Evolutionary conservation across 2,329 filamentous ascomycete genomes (phyloP).

Genomic region (Calonectria crousiana): DNA sequence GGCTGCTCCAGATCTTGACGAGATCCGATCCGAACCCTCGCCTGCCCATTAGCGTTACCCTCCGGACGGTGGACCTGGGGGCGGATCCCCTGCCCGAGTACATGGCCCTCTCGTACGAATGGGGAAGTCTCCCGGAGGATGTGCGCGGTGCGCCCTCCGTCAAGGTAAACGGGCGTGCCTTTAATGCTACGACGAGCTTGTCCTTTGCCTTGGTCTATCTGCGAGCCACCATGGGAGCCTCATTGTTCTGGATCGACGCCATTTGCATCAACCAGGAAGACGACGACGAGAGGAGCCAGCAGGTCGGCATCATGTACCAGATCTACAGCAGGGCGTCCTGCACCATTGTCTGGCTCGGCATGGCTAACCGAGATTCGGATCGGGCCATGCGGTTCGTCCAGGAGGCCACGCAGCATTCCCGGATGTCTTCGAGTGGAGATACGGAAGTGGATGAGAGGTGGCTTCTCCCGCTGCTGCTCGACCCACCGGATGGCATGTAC

Average conservation of each 20-base stretch:
- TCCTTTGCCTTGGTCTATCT: neutral
- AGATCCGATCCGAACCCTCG: neutral
- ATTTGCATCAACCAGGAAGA: conserved; percentile 4
- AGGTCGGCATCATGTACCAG: neutral
- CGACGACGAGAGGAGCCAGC: neutral
- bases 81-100: conserved; percentile 4
- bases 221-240: neutral
- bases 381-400: neutral
- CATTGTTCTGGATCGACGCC: conserved; percentile 2
- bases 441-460: neutral
- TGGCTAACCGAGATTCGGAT: neutral
- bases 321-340: neutral
- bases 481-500: conserved; percentile 1
- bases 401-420: neutral
- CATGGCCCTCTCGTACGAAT: conserved; percentile 4
- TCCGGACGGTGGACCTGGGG: conserved; percentile 1
- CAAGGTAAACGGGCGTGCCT: conserved; percentile 1
- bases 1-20: conserved; percentile 3
- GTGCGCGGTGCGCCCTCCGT: neutral
- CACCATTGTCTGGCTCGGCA: neutral
- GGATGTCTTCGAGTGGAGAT: neutral
- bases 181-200: neutral
- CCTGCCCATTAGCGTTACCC: neutral
- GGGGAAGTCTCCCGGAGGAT: neutral
- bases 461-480: neutral